These are phyloP conservation scores for Coelastrella sp. DNA, from an alignment of 139 green algal species.

Conservation along the genomic window DNA sequence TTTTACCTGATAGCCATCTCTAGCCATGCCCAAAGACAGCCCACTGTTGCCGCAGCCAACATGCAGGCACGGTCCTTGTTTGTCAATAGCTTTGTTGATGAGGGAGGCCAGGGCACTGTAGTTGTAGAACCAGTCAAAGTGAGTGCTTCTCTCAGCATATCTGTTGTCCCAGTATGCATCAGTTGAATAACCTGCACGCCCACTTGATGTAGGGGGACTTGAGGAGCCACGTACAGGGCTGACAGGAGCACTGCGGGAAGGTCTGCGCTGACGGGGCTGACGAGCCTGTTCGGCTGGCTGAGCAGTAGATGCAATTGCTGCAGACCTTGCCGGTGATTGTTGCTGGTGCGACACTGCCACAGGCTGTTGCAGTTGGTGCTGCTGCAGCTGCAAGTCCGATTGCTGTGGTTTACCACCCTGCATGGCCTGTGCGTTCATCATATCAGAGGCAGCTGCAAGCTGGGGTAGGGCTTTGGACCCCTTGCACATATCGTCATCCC, in stretches of 20 bases:
- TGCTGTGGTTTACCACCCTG: not conserved
- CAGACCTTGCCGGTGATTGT: too few relatives aligned
- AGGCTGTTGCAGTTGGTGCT: not conserved
- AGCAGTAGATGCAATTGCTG: too few relatives aligned
- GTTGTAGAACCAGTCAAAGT: slow-evolving; percentile 48
- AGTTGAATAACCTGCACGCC: slow-evolving; percentile 34
- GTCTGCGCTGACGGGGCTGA: not conserved
- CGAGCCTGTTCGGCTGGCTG: not conserved
- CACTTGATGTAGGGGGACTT: too few relatives aligned
- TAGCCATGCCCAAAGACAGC: slow-evolving; percentile 45
- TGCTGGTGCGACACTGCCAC: not conserved
- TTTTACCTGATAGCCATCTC: slow-evolving; percentile 47
- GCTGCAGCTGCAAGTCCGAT: not conserved
- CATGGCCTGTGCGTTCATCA: too few relatives aligned
- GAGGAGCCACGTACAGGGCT: not conserved
- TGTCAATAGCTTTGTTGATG: not conserved
- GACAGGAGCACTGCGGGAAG: not conserved
- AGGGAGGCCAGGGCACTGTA: slow-evolving; percentile 35
- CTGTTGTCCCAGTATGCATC: slow-evolving; percentile 44
- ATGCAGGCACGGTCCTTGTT: slow-evolving; percentile 32
- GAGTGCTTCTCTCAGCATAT: slow-evolving; percentile 35
- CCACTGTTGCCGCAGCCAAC: slow-evolving; percentile 57
- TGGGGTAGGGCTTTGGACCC: not conserved
- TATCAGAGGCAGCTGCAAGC: not conserved
- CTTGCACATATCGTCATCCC: slow-evolving; percentile 23